Conservation (phyloP, 805 yeast genomes). For the Yamadazyma takamatsuzukensis region DNA sequence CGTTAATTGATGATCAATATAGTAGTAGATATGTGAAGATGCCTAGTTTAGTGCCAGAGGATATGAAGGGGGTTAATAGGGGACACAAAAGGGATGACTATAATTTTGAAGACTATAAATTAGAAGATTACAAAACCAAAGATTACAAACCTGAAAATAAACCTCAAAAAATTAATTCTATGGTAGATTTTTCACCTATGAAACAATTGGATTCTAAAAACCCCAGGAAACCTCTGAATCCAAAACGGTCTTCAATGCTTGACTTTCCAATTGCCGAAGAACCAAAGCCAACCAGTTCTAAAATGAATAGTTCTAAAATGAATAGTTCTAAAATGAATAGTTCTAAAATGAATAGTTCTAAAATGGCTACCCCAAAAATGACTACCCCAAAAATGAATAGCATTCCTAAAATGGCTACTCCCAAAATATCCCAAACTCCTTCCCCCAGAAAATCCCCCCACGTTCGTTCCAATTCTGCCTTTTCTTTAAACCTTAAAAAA, state of each 20-base stretch:
- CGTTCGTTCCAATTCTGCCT: slow-evolving; percentile 19
- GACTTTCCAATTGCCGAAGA: slow-evolving; percentile 5
- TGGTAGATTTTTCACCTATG: no score
- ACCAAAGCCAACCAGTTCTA: no score
- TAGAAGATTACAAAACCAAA: no score
- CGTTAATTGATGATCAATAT: slow-evolving; percentile 18
- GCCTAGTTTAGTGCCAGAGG: slow-evolving; percentile 13
- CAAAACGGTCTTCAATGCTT: slow-evolving; percentile 6
- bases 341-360: no score
- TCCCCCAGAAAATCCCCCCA: slow-evolving; percentile 19
- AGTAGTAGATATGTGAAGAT: slow-evolving; percentile 9
- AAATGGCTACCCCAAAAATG: slow-evolving; percentile 3
- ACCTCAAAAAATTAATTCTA: no score
- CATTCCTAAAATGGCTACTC: slow-evolving; percentile 3
- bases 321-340: no score
- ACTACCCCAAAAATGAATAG: neutral
- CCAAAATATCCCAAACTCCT: slow-evolving; percentile 5
- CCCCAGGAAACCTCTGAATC: no score
- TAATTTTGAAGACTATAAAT: no score
- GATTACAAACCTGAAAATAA: no score
- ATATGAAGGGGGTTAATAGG: slow-evolving; percentile 4
- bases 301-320: no score
- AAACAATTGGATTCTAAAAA: no score
- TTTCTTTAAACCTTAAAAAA: slow-evolving; percentile 11
- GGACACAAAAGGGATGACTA: no score